Evolutionary conservation across 1,284 basidiomycete species (phyloP).

Genomic region (Filobasidium uniguttulatum): DNA sequence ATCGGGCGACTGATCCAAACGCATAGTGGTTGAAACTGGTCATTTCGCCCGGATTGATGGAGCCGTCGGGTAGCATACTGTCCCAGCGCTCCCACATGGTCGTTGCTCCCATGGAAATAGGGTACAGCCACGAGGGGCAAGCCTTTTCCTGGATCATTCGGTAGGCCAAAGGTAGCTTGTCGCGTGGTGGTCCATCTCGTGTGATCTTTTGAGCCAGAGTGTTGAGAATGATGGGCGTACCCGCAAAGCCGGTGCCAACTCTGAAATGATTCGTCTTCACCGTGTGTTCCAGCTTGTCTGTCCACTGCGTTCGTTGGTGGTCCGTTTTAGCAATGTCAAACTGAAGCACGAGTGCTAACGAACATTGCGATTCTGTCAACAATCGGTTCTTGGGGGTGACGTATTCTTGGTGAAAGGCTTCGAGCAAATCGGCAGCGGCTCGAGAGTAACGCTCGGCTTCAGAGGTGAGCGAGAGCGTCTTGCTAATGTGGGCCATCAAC

Average conservation of each 20-base stretch:
- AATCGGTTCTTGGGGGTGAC: constrained; percentile 17
- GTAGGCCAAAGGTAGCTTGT: constrained; percentile 22
- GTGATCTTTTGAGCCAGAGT: constrained; percentile 19
- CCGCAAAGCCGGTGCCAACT: constrained; percentile 23
- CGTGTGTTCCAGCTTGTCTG: constrained; percentile 15
- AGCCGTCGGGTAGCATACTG: constrained; percentile 24
- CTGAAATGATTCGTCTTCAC: constrained; percentile 19
- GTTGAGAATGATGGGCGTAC: constrained; percentile 26
- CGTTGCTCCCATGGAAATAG: constrained; percentile 29
- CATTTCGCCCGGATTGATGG: constrained; percentile 32
- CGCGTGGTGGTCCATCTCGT: too few relatives aligned
- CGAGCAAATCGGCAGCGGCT: constrained; percentile 11
- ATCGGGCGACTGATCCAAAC: constrained; percentile 26
- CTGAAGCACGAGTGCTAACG: constrained; percentile 16
- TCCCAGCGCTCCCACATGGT: constrained; percentile 34
- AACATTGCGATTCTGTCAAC: constrained; percentile 19
- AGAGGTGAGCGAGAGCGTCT: constrained; percentile 6
- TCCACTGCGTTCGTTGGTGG: constrained; percentile 4
- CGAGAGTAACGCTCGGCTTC: constrained; percentile 6
- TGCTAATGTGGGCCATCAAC: constrained; percentile 14
- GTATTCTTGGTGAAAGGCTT: constrained; percentile 20
- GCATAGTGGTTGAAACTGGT: constrained; percentile 36
- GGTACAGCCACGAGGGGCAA: constrained; percentile 27
- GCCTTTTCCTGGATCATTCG: constrained; percentile 31
- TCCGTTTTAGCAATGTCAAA: constrained; percentile 15